These are phyloP conservation scores for Candida maesae DNA, from an alignment of 805 yeast species.

Conservation along the genomic window DNA sequence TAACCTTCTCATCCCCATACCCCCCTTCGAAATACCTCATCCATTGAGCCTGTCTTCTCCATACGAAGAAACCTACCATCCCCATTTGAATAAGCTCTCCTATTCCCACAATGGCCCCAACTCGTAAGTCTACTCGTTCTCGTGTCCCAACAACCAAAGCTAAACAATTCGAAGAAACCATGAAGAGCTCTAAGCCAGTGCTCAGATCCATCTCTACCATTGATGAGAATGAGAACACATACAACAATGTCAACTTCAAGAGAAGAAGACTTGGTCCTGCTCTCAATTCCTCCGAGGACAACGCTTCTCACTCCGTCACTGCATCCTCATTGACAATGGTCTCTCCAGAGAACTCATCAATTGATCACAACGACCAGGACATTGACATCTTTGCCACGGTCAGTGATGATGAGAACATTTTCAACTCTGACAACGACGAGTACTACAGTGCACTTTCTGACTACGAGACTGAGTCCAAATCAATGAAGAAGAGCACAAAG, in stretches of 20 bases:
- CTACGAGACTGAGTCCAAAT: constrained; percentile 20
- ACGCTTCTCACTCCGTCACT: constrained; percentile 2
- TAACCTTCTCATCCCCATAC: too few relatives aligned
- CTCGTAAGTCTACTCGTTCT: constrained; percentile 29
- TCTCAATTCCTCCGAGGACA: constrained; percentile 5
- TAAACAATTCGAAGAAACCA: constrained; percentile 23
- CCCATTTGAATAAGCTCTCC: neutral
- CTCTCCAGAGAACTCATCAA: constrained; percentile 3
- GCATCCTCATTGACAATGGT: too few relatives aligned
- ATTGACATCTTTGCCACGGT: constrained; percentile 15
- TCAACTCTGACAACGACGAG: constrained; percentile 27
- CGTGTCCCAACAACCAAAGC: constrained; percentile 26
- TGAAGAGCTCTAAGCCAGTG: constrained; percentile 23
- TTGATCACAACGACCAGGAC: constrained; percentile 16
- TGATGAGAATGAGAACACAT: constrained; percentile 28
- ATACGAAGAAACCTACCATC: neutral
- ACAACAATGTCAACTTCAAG: constrained; percentile 26
- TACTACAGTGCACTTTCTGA: constrained; percentile 26
- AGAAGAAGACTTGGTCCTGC: constrained; percentile 19
- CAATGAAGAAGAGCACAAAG: constrained; percentile 16
- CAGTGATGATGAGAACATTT: constrained; percentile 24
- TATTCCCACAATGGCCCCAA: constrained; percentile 16
- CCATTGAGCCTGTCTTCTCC: too few relatives aligned
- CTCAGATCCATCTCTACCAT: constrained; percentile 28
- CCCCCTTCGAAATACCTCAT: too few relatives aligned